Conservation (phyloP, 495 filamentous ascomycete species). For the Daldinia vernicosa region DNA sequence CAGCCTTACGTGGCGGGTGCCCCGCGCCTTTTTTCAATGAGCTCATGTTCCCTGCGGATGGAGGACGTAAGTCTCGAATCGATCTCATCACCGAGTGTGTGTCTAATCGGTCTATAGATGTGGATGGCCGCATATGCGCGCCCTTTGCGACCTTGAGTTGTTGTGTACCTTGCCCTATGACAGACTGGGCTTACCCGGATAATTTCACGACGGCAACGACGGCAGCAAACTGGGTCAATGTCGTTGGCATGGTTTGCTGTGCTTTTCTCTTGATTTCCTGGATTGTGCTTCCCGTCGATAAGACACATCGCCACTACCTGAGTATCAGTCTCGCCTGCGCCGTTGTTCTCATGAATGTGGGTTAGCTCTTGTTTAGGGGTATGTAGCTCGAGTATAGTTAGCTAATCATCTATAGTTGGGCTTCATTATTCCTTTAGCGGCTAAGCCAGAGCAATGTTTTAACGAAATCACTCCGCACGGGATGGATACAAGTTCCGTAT, state of each 20-base stretch:
- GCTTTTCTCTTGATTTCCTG: constrained; percentile 85
- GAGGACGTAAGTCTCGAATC: constrained; percentile 54
- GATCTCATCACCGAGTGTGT: constrained; percentile 20
- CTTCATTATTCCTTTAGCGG: constrained; percentile 89
- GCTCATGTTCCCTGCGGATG: constrained; percentile 41
- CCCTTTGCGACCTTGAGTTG: constrained; percentile 60
- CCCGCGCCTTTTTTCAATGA: constrained; percentile 51
- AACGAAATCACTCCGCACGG: constrained; percentile 93
- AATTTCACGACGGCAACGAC: constrained; percentile 70
- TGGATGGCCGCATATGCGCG: constrained; percentile 70
- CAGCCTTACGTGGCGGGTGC: constrained; percentile 38
- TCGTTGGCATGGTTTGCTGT: constrained; percentile 74
- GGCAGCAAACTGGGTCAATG: constrained; percentile 80
- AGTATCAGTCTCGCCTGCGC: constrained; percentile 84
- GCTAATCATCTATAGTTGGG: constrained; percentile 61
- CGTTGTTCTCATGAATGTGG: constrained; percentile 79
- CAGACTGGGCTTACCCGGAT: constrained; percentile 84
- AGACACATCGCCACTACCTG: constrained; percentile 90
- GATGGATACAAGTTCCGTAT: constrained; percentile 82
- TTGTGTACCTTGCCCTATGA: constrained; percentile 90
- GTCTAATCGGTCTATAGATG: constrained; percentile 59
- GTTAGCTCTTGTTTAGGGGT: constrained; percentile 39
- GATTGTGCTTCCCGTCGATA: constrained; percentile 83
- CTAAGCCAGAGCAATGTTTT: constrained; percentile 82
- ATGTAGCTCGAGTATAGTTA: not conserved